phyloP scores from a whole-genome alignment of 116 monocot species.

The Thalassia testudinum region DNA sequence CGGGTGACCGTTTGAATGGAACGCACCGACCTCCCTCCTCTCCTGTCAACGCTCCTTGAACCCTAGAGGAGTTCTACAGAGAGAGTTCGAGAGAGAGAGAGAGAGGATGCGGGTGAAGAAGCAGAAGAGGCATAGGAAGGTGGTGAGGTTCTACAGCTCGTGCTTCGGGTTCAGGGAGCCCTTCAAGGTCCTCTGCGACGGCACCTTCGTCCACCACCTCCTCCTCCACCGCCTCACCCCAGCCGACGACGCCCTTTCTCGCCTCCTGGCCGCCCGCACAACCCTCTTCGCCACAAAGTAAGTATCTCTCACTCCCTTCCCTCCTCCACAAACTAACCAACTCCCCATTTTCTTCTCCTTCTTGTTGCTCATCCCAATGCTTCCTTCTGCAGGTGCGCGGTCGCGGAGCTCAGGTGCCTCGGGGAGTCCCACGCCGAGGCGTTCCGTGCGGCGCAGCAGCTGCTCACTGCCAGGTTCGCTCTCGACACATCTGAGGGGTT shows the following conservation, averaged over 20 bases:
- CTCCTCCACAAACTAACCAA: background rate
- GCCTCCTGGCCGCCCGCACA: slow-evolving; percentile 38
- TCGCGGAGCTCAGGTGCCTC: slow-evolving; percentile 55
- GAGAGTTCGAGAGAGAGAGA: no score
- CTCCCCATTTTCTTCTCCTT: background rate
- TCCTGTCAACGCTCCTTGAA: no score
- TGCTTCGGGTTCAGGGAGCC: slow-evolving; percentile 90
- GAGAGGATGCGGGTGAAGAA: slow-evolving; percentile 71
- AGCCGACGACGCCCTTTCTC: slow-evolving; percentile 44
- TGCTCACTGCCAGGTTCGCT: slow-evolving; percentile 53
- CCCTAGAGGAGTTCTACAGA: no score
- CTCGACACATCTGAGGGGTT: background rate
- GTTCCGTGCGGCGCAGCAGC: slow-evolving; percentile 27
- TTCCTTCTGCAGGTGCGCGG: no score
- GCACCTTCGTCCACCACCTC: slow-evolving; percentile 85
- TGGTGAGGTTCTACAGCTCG: slow-evolving; percentile 64
- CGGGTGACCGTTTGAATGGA: no score
- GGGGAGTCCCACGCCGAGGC: slow-evolving; percentile 37
- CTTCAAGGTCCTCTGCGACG: slow-evolving; percentile 81
- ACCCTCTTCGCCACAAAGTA: slow-evolving; percentile 49
- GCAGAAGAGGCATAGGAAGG: slow-evolving; percentile 77
- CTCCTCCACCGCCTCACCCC: slow-evolving; percentile 40
- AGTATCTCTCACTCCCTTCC: slow-evolving; percentile 6
- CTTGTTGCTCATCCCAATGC: no score
- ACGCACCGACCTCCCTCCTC: no score